Base-by-base conservation (phyloP, 2,329 filamentous ascomycete genomes). In the Parastagonospora avenae region DNA sequence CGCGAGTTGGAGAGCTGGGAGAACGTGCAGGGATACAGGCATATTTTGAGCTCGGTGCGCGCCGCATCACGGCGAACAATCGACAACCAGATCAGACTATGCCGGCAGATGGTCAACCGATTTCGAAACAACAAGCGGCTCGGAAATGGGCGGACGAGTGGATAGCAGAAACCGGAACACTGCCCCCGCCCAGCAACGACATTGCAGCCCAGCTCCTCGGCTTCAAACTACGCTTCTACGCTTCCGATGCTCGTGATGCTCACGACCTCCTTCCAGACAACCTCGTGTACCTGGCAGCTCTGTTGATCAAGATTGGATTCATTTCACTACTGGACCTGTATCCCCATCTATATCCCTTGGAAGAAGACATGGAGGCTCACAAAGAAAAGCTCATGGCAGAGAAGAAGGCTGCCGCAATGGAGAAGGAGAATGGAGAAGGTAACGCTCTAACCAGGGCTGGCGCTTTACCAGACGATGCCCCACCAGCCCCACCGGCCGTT, bases 161-260 rank as follows among this genome's bases (percentile, higher is more conserved):
- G 91, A 90, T 96, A 62, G 82, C 85, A 56, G 79, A 85, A 52
- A 97, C 93, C 2, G 88, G 87, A 48, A 95, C 90, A 0, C 76
- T 94, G 3, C 92, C 92, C 4, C 91, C 92, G 1, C 81, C 84
- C 28, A 94, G 95, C 28, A 99, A 97, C 70, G 85, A 88, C 37
- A 91, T 95, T 52, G 94, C 94, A 1, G 95, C 95, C 28, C 94
- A 97, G 71, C 82, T 99, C 3, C 85, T 99, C 11, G 94, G 94
- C 4, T 99, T 99, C 81, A 99, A 99, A 75, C 83, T 99, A 43
- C 90, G 91, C 11, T 99, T 96, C 73, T 99, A 99, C 69, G 89
- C 91, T 35, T 95, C 91, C 0, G 80, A 87, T 27, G 86, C 89
- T 31, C 85, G 93, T 48, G 85, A 90, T 52, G 82, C 86, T 46